Percentiles rank a stretch among this genome's conserved stretches.
phyloP scores from a whole-genome alignment of 2,329 filamentous ascomycete species.

The Aspergillus sp. region DNA sequence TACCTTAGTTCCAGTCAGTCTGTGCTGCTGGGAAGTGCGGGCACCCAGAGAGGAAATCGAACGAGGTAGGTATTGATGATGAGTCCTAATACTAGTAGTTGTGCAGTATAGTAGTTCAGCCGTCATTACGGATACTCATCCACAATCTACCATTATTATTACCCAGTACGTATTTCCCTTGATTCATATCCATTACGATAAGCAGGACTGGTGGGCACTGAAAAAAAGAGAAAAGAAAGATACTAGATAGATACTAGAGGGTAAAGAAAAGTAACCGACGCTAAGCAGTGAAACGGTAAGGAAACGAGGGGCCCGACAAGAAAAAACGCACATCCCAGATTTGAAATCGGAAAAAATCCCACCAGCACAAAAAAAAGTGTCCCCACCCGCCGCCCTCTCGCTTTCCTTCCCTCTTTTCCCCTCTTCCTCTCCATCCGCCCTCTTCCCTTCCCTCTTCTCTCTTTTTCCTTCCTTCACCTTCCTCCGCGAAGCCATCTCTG shows the following conservation, averaged over 20 bases:
- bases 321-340: constrained; percentile 29
- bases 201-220: neutral
- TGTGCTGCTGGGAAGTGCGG: neutral
- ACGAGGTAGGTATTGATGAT: no score
- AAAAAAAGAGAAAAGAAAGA: neutral
- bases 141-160: neutral
- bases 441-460: constrained; percentile 32
- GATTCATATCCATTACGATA: no score
- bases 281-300: constrained; percentile 14
- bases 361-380: constrained; percentile 20
- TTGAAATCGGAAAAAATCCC: constrained; percentile 35
- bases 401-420: constrained; percentile 24
- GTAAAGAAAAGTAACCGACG: neutral
- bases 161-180: neutral
- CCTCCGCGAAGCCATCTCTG: constrained; percentile 29
- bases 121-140: neutral
- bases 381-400: constrained; percentile 29
- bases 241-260: no score
- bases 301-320: constrained; percentile 18
- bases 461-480: constrained; percentile 33
- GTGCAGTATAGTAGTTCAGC: neutral
- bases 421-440: constrained; percentile 29
- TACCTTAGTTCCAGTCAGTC: neutral
- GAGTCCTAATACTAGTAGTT: no score
- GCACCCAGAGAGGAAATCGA: neutral